Evolutionary conservation across 2,329 filamentous ascomycete species (phyloP).

Genomic region (Immersiporthe knoxdaviesiana): DNA sequence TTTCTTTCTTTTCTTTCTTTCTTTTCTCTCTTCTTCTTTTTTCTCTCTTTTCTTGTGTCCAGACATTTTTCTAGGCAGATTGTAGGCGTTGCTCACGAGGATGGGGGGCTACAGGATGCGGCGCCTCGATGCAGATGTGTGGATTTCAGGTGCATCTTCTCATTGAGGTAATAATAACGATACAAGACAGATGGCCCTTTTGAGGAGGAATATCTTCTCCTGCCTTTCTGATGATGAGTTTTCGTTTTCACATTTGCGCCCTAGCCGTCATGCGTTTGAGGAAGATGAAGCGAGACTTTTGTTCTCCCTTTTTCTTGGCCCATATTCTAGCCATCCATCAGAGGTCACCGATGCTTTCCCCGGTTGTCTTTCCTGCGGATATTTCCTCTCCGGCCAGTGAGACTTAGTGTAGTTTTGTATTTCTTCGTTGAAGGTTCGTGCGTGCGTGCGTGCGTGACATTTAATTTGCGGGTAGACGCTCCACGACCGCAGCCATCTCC

Average conservation of each 20-base stretch:
- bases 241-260: conserved; percentile 26
- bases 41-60: neutral
- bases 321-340: neutral
- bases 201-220: neutral
- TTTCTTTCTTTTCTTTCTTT: neutral
- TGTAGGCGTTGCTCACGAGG: neutral
- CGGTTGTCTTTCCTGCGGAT: neutral
- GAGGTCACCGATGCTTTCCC: neutral
- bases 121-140: conserved; percentile 13
- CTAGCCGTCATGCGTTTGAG: conserved; percentile 16
- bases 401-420: neutral
- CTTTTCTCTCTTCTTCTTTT: neutral
- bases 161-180: conserved; percentile 26
- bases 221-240: conserved; percentile 19
- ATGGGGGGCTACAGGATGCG: neutral
- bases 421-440: neutral
- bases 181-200: conserved; percentile 27
- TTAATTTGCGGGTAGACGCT: conserved; percentile 73
- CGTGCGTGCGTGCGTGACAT: neutral
- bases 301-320: neutral
- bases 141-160: conserved; percentile 17
- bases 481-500: conserved; percentile 93
- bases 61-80: neutral
- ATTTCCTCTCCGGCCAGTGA: neutral
- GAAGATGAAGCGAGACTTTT: neutral